Base-by-base conservation (phyloP, 2,329 filamentous ascomycete species). In the Cucurbitaria berberidis region DNA sequence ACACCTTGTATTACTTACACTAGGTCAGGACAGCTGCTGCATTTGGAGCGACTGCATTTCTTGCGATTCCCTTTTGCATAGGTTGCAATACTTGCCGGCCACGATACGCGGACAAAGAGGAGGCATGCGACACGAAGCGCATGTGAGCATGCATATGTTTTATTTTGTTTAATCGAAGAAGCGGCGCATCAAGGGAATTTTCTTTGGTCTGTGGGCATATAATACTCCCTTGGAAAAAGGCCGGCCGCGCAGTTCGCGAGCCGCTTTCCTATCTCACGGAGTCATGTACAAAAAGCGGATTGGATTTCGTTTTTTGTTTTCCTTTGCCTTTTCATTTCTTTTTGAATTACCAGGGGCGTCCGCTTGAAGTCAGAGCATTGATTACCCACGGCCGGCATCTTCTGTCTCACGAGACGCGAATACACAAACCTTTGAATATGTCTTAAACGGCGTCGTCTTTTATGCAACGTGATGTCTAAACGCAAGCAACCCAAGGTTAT, bases 41-140 rank as follows among this genome's bases (percentile, higher is more conserved):
- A 70, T 73, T 66, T 69, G 63, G 59, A 70, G 66, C 70, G 69
- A 61, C 54, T 59, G 66, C 67, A 64, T 71, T 57, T 64, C 56
- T 51, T 55, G 57, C 57, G 45, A 55, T 61, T 62, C 53, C 54
- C 52, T 62, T 57, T 68, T 66, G 64, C 63, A 66, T 65, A 62
- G 35, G 55, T 45, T 57, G 51, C 54, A 59, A 59, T 58, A 63
- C 61, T 46, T 59, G 41, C 51, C 49, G 35, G 57, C 46, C 55
- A 52, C 55, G 53, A 59, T 62, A 52, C 50, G 53, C 24, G 49
- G 62, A 49, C 51, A 53, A 61, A 52, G 53, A 64, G 49, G 60
- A 60, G 41, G 39, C 35, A 50, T 41, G 44, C 35, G 48, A 44
- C 22, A 50, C 21, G 48, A 58, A 45, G 51, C 49, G 51, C 58